phyloP scores from a whole-genome alignment of 2,329 filamentous ascomycete genomes.

The Tolypocladium cylindrosporum region DNA sequence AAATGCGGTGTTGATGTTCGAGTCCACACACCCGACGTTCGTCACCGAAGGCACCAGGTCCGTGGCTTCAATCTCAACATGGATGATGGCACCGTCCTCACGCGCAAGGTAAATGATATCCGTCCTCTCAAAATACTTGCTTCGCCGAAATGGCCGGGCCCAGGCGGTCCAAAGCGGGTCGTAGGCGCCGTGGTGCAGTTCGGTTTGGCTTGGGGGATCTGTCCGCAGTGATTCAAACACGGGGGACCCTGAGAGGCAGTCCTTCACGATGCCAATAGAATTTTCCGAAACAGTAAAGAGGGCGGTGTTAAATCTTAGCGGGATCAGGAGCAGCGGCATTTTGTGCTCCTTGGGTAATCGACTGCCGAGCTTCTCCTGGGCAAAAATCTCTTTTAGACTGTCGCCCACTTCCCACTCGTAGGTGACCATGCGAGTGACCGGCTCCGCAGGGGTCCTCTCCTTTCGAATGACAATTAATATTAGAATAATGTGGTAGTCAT shows the following conservation, averaged over 20 bases:
- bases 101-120: constrained; percentile 81
- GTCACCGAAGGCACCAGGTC: constrained; percentile 44
- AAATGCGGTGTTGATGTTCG: constrained; percentile 74
- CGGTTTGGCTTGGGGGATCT: constrained; percentile 27
- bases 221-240: constrained; percentile 35
- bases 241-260: constrained; percentile 41
- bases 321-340: constrained; percentile 61
- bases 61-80: constrained; percentile 55
- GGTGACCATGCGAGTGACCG: constrained; percentile 38
- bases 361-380: constrained; percentile 38
- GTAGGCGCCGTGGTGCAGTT: constrained; percentile 34
- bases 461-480: constrained; percentile 49
- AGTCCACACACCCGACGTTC: constrained; percentile 53
- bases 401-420: constrained; percentile 52
- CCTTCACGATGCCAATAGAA: constrained; percentile 45
- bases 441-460: constrained; percentile 17
- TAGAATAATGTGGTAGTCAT: constrained; percentile 65
- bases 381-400: constrained; percentile 33
- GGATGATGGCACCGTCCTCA: constrained; percentile 75
- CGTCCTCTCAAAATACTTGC: constrained; percentile 48
- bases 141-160: constrained; percentile 65
- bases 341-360: constrained; percentile 39
- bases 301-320: constrained; percentile 58
- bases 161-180: constrained; percentile 71
- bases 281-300: constrained; percentile 59